Evolutionary conservation across 257 asterid species (phyloP).

Genomic region (Capsicum rhomboideum): DNA sequence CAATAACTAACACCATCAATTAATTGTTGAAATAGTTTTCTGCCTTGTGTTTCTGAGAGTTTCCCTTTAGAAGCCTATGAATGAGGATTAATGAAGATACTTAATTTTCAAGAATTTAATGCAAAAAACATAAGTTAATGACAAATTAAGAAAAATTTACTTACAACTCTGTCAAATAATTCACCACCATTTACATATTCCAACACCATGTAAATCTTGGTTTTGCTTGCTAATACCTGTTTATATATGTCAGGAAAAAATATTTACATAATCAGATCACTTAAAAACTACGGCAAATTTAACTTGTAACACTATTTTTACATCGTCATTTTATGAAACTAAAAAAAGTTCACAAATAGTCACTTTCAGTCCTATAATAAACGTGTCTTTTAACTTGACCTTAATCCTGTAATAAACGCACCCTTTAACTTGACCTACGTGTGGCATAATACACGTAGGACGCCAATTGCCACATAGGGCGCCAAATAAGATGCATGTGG

Average conservation of each 20-base stretch:
- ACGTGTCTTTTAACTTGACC: no score
- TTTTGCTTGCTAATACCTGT: slow-evolving; percentile 94
- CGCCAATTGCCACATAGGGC: no score
- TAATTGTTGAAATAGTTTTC: slow-evolving; percentile 89
- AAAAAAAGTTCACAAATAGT: neutral
- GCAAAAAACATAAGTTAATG: neutral
- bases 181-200: slow-evolving; percentile 94
- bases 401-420: no score
- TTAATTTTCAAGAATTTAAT: neutral
- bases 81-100: neutral
- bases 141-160: slow-evolving; percentile 9
- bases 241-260: neutral
- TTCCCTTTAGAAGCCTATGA: slow-evolving; percentile 73
- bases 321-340: neutral
- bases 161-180: slow-evolving; percentile 86
- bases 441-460: no score
- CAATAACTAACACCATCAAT: slow-evolving; percentile 90
- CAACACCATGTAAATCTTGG: slow-evolving; percentile 91
- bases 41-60: slow-evolving; percentile 57
- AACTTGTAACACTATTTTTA: neutral
- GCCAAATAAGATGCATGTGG: no score
- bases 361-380: neutral
- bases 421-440: no score
- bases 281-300: neutral
- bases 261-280: neutral